These are phyloP conservation scores for Fallopia convolvulus DNA, from an alignment of 148 eudicot species.

Conservation along the genomic window DNA sequence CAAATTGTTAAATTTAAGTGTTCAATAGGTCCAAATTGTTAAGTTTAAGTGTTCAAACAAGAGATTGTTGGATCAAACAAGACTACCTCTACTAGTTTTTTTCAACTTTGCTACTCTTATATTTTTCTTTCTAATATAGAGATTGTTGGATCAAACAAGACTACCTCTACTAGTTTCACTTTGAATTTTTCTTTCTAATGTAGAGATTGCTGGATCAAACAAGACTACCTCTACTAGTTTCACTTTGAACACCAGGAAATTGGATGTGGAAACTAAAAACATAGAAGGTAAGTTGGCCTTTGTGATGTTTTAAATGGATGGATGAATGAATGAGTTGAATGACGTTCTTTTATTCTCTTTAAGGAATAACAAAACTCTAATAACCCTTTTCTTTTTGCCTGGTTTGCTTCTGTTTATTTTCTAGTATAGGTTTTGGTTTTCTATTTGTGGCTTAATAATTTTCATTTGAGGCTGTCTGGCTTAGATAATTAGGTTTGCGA, in stretches of 20 bases:
- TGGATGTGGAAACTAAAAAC: slow-evolving; percentile 93
- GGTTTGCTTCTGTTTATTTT: neutral
- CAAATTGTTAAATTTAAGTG: too few relatives aligned
- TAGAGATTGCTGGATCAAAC: slow-evolving; percentile 87
- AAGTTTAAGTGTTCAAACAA: too few relatives aligned
- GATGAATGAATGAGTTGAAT: neutral
- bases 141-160: too few relatives aligned
- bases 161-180: too few relatives aligned
- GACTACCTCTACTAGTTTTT: too few relatives aligned
- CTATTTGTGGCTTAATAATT: neutral
- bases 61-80: too few relatives aligned
- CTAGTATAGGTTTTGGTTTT: neutral
- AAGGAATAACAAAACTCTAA: neutral
- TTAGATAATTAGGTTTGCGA: neutral
- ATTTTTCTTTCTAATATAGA: too few relatives aligned
- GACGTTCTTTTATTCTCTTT: neutral
- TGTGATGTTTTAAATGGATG: neutral
- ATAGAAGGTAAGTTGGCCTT: slow-evolving; percentile 57
- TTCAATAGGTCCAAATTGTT: too few relatives aligned
- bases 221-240: slow-evolving; percentile 93
- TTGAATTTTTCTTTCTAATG: slow-evolving; percentile 16
- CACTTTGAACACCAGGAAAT: slow-evolving; percentile 84
- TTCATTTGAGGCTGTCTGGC: neutral
- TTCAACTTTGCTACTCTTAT: too few relatives aligned
- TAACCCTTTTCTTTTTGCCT: neutral